These are phyloP conservation scores for Tolypocladium endophyticum DNA, from an alignment of 2,329 filamentous ascomycete genomes.

Conservation along the genomic window DNA sequence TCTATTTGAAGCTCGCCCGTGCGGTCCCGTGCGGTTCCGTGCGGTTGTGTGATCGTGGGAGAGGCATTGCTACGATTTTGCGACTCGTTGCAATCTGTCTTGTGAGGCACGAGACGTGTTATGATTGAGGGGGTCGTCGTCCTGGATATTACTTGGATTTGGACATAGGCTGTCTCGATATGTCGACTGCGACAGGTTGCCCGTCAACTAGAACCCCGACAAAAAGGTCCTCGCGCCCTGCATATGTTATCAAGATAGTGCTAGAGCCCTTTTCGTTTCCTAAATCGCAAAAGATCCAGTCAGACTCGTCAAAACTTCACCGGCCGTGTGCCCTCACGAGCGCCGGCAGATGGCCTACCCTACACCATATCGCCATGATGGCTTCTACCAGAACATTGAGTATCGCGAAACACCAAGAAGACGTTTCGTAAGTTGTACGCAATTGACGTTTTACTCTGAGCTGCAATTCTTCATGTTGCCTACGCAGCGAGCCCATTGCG, in stretches of 20 bases:
- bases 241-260: no score
- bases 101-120: background rate
- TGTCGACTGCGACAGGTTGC: no score
- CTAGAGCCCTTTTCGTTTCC: no score
- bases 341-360: background rate
- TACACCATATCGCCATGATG: background rate
- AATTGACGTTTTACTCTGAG: background rate
- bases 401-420: background rate
- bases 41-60: background rate
- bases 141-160: no score
- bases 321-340: no score
- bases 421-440: background rate
- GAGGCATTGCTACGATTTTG: background rate
- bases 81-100: background rate
- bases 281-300: no score
- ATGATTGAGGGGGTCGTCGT: background rate
- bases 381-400: background rate
- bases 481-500: background rate
- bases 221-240: no score
- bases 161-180: no score
- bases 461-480: background rate
- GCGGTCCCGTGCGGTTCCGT: no score
- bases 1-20: background rate
- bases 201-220: no score
- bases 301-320: no score